Evolutionary conservation across 2,329 filamentous ascomycete species (phyloP).

Genomic region (Penicillium sp.): DNA sequence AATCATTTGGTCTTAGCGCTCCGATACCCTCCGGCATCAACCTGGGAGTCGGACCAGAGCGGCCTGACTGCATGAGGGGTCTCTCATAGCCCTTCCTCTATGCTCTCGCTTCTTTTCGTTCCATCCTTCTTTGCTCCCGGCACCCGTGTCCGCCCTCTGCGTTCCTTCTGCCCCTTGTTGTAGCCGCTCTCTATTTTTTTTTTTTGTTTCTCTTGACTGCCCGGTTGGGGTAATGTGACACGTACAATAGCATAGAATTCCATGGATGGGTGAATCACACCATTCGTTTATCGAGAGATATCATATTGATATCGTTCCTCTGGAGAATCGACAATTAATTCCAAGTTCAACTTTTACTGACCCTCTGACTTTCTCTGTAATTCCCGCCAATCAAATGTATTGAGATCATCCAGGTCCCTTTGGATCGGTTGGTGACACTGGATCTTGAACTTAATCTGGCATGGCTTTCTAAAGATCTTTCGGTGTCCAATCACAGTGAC

Average conservation of each 20-base stretch:
- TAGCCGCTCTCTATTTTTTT: conserved; percentile 19
- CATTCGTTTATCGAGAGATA: conserved; percentile 24
- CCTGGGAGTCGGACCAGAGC: conserved; percentile 38
- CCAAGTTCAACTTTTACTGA: conserved; percentile 5
- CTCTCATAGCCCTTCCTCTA: conserved; percentile 28
- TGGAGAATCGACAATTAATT: conserved; percentile 15
- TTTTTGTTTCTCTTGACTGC: conserved; percentile 19
- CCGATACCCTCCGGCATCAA: conserved; percentile 44
- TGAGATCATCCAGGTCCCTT: background rate
- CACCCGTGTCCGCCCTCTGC: conserved; percentile 26
- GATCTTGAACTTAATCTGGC: conserved; percentile 6
- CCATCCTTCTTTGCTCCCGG: conserved; percentile 20
- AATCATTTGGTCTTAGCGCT: conserved; percentile 38
- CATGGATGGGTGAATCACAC: conserved; percentile 27
- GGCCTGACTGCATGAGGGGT: conserved; percentile 36
- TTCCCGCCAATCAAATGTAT: background rate
- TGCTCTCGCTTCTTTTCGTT: conserved; percentile 14
- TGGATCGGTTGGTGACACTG: background rate
- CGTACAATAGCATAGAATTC: conserved; percentile 33
- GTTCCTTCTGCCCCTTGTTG: conserved; percentile 25
- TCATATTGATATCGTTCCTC: conserved; percentile 12
- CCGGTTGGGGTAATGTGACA: conserved; percentile 27
- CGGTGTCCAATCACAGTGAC: background rate
- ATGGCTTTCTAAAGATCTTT: background rate
- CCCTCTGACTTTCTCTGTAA: conserved; percentile 1